Percentiles rank a stretch among this genome's conserved stretches.
phyloP scores from a whole-genome alignment of 257 asterid genomes.

The Handroanthus guayacan region DNA sequence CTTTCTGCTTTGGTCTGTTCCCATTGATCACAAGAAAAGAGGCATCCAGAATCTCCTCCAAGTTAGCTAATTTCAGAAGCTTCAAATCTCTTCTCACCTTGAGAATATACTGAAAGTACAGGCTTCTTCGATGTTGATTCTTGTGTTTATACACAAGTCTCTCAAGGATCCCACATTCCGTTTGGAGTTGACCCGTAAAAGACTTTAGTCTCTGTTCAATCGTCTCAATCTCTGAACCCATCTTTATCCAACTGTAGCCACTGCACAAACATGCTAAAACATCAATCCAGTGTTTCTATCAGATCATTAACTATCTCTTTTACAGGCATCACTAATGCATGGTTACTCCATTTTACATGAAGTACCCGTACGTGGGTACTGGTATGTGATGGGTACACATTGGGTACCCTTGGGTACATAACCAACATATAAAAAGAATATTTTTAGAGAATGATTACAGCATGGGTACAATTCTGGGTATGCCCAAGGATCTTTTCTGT shows the following conservation, averaged over 20 bases:
- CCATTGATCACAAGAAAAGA: slow-evolving; percentile 74
- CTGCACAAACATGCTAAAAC: neutral
- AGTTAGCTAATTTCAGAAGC: slow-evolving; percentile 70
- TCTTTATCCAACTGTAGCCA: slow-evolving; percentile 30
- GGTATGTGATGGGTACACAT: too few relatives aligned
- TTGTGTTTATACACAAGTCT: slow-evolving; percentile 88
- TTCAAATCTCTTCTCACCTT: slow-evolving; percentile 92
- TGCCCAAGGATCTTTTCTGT: too few relatives aligned
- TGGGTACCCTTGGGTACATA: too few relatives aligned
- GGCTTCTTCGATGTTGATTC: slow-evolving; percentile 85
- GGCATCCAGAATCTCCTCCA: slow-evolving; percentile 74
- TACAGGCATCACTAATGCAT: neutral
- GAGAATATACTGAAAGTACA: slow-evolving; percentile 79
- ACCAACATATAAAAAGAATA: too few relatives aligned
- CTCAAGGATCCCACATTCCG: slow-evolving; percentile 78
- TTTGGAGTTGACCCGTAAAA: slow-evolving; percentile 64
- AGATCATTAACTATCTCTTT: neutral
- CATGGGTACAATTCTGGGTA: too few relatives aligned
- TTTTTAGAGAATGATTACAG: too few relatives aligned
- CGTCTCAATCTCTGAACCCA: slow-evolving; percentile 62
- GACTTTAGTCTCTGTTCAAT: slow-evolving; percentile 74
- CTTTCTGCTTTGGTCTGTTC: slow-evolving; percentile 82
- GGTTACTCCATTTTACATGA: too few relatives aligned
- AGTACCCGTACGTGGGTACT: too few relatives aligned
- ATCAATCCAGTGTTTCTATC: neutral